Conservation (phyloP, 306 rosid species). For the Trifolium fragiferum region DNA sequence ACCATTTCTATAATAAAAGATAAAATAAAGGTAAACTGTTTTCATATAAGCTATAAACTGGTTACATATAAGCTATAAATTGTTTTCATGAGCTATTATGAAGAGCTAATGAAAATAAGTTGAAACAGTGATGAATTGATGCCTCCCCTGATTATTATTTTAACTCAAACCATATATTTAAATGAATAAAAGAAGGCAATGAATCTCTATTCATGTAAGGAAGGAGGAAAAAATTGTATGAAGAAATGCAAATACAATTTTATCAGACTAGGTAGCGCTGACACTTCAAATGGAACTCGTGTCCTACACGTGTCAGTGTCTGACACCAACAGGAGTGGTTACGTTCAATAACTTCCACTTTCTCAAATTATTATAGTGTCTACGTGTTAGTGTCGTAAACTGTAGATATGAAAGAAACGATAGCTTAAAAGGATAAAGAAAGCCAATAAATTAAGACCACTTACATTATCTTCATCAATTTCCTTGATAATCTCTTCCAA, state of each 20-base stretch:
- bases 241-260: slow-evolving; percentile 14
- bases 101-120: not conserved
- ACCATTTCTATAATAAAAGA: not conserved
- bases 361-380: not conserved
- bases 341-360: not conserved
- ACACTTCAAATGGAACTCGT: not conserved
- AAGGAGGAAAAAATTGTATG: slow-evolving; percentile 20
- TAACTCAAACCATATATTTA: not conserved
- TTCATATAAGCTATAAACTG: not conserved
- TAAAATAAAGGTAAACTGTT: no score
- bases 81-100: not conserved
- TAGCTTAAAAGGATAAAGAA: slow-evolving; percentile 25
- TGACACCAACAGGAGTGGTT: not conserved
- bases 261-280: not conserved
- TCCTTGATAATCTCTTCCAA: slow-evolving; percentile 91
- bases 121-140: not conserved
- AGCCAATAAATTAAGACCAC: slow-evolving; percentile 41
- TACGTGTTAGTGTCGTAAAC: not conserved
- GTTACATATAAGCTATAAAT: no score
- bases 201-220: not conserved
- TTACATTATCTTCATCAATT: slow-evolving; percentile 89
- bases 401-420: not conserved
- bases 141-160: not conserved
- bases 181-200: not conserved
- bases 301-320: not conserved